Evolutionary conservation across 108 stramenopile genomes (phyloP), one percentile per base, ranked within the genome.

Genomic region (Fragilaria radians): DNA sequence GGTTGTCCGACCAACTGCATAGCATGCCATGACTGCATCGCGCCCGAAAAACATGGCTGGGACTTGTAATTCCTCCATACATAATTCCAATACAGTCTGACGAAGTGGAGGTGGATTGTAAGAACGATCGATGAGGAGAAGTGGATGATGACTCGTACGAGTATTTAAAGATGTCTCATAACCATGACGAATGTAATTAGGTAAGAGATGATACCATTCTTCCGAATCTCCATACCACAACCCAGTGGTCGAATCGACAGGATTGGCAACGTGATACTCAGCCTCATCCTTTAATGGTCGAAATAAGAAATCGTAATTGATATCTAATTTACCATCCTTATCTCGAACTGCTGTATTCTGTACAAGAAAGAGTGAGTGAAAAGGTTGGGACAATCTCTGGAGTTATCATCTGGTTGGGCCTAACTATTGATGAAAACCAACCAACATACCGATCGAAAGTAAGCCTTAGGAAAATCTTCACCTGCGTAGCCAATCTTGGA

Each of bases 401-500:
- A n/a, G n/a, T n/a, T n/a, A n/a, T n/a, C n/a, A n/a, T n/a, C n/a
- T n/a, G n/a, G n/a, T n/a, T n/a, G n/a, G n/a, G n/a, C n/a, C n/a
- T 11, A 32, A 55, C 24, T 28, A 18, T 1, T 4, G 19, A 52
- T 25, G 26, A 22, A 23, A 11, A 19, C 48, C 7, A 7, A n/a
- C 7, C 25, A 52, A 50, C 53, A 27, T 23, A 50, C 52, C 62
- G 93, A 89, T 57, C 76, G 76, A 63, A 86, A 88, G 57, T 89
- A 83, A 11, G 86, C 67, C 52, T 72, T 56, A 0, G 96, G 96
- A 58, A 74, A 67, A 58, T 97, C 96, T 62, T 95, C 92, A n/a
- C 96, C 96, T 4, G 96, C 93, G 62, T 83, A 95, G 4, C 96
- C 96, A 62, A 97, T 85, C 62, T 93, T 95, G 59, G 93, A 91